Conservation (phyloP, 2,329 filamentous ascomycete genomes). For the Myriosclerotinia curreyana region DNA sequence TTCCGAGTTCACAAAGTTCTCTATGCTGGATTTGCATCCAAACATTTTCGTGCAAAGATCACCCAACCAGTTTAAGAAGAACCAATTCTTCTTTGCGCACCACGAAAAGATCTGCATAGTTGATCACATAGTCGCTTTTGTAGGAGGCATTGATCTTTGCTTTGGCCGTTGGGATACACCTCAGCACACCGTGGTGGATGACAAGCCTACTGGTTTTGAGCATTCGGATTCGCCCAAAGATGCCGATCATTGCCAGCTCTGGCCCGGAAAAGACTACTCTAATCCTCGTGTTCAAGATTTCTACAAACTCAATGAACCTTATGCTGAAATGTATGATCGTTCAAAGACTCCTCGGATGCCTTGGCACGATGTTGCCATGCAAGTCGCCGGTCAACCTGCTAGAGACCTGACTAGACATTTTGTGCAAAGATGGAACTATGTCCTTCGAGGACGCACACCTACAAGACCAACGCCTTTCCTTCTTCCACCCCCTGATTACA, state of each 20-base stretch:
- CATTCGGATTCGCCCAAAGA: slow-evolving; percentile 73
- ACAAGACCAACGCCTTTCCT: slow-evolving; percentile 91
- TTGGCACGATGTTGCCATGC: slow-evolving; percentile 98
- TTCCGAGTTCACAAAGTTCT: slow-evolving; percentile 97
- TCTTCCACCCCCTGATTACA: slow-evolving; percentile 89
- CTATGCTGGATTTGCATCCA: slow-evolving; percentile 87
- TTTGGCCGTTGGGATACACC: slow-evolving; percentile 98
- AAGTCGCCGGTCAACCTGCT: slow-evolving; percentile 92
- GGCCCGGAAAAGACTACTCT: slow-evolving; percentile 97
- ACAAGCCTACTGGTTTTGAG: slow-evolving; percentile 94
- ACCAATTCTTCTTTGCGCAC: slow-evolving; percentile 98
- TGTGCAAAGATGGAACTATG: slow-evolving; percentile 96
- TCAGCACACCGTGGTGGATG: slow-evolving; percentile 84
- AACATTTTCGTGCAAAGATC: slow-evolving; percentile 96
- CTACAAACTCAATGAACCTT: slow-evolving; percentile 86
- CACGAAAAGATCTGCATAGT: slow-evolving; percentile 98
- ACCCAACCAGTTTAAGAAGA: slow-evolving; percentile 96
- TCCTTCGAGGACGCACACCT: slow-evolving; percentile 86
- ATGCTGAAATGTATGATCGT: slow-evolving; percentile 98
- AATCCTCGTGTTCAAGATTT: slow-evolving; percentile 96
- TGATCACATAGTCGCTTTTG: slow-evolving; percentile 92
- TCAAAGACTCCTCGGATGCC: slow-evolving; percentile 89
- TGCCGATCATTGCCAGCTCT: slow-evolving; percentile 90
- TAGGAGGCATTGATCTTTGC: slow-evolving; percentile 93
- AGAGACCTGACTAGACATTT: slow-evolving; percentile 94